These are phyloP conservation scores for Monosporascus sp. DNA, from an alignment of 2,329 filamentous ascomycete species.

Conservation along the genomic window DNA sequence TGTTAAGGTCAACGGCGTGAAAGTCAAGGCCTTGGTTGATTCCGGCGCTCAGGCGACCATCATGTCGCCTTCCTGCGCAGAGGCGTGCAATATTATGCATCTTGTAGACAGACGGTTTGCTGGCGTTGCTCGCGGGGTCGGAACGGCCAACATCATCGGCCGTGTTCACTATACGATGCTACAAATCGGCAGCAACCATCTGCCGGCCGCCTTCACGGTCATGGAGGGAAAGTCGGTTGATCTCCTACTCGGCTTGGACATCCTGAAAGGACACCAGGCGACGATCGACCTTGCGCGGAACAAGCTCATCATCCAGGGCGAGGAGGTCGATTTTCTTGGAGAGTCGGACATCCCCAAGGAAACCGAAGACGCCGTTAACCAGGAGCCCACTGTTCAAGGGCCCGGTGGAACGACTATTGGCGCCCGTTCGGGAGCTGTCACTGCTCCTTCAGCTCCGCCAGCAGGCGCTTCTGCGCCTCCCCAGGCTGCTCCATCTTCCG, in stretches of 20 bases:
- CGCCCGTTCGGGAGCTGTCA: conserved; percentile 72
- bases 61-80: conserved; percentile 92
- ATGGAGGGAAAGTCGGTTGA: conserved; percentile 99
- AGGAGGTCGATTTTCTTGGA: conserved; percentile 83
- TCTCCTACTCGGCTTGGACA: conserved; percentile 86
- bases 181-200: conserved; percentile 79
- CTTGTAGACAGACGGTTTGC: conserved; percentile 89
- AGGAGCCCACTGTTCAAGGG: conserved; percentile 79
- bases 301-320: conserved; percentile 79
- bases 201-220: conserved; percentile 95
- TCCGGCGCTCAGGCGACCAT: conserved; percentile 97
- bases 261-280: conserved; percentile 94
- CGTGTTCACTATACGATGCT: conserved; percentile 94
- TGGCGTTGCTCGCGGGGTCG: conserved; percentile 87
- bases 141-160: conserved; percentile 89
- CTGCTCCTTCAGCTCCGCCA: conserved; percentile 36
- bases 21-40: conserved; percentile 93
- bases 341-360: conserved; percentile 93
- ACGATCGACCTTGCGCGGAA: conserved; percentile 83
- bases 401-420: conserved; percentile 88
- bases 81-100: conserved; percentile 91
- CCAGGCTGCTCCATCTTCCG: conserved; percentile 13
- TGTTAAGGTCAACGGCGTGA: conserved; percentile 87
- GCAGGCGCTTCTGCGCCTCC: conserved; percentile 23
- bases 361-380: conserved; percentile 62